Evolutionary conservation across 1,284 basidiomycete species (phyloP).

Genomic region (Thecaphora frezii): DNA sequence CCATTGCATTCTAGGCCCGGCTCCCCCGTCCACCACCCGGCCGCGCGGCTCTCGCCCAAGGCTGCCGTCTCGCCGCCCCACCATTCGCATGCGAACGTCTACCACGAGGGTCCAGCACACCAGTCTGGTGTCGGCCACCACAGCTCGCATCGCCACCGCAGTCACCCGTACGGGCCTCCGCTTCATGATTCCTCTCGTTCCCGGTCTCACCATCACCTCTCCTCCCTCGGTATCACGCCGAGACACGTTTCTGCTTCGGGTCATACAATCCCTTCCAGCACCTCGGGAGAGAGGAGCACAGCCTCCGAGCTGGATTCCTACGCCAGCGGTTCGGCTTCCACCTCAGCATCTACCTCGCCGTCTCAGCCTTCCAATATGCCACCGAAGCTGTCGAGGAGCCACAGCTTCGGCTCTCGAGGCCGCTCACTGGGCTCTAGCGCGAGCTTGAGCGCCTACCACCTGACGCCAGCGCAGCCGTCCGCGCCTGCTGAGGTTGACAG

Average conservation of each 20-base stretch:
- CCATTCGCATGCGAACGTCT: slow-evolving; percentile 13
- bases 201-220: slow-evolving; percentile 52
- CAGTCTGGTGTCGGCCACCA: slow-evolving; percentile 51
- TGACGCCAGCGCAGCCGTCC: slow-evolving; percentile 16
- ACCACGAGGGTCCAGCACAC: slow-evolving; percentile 50
- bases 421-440: slow-evolving; percentile 29
- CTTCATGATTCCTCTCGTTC: slow-evolving; percentile 30
- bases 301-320: slow-evolving; percentile 30
- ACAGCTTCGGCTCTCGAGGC: slow-evolving; percentile 39
- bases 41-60: slow-evolving; percentile 10
- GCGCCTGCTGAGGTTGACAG: slow-evolving; percentile 3
- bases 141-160: slow-evolving; percentile 51
- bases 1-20: slow-evolving; percentile 49
- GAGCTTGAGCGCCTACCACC: slow-evolving; percentile 45
- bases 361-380: slow-evolving; percentile 27
- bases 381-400: slow-evolving; percentile 32
- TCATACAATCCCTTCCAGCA: slow-evolving; percentile 36
- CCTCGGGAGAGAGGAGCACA: slow-evolving; percentile 53
- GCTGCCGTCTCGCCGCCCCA: slow-evolving; percentile 25
- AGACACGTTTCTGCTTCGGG: slow-evolving; percentile 7
- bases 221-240: slow-evolving; percentile 39
- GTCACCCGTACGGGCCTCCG: slow-evolving; percentile 48
- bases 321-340: slow-evolving; percentile 27
- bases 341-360: slow-evolving; percentile 40
- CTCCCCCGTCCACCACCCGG: slow-evolving; percentile 40